These are phyloP conservation scores for Ogataea naganishii DNA, from an alignment of 805 yeast genomes.

Conservation along the genomic window DNA sequence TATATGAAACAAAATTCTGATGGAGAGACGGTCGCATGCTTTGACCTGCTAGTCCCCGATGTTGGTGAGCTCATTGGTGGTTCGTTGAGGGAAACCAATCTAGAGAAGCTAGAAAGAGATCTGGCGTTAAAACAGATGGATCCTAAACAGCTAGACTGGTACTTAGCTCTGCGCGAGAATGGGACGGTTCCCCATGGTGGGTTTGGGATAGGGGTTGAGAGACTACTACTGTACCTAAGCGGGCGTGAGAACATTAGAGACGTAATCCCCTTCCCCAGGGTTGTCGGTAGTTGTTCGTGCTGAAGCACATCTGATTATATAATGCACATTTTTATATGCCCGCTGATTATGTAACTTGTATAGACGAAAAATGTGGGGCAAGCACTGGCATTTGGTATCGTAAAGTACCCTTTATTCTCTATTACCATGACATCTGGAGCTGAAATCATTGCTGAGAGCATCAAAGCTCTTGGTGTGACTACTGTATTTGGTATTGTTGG, in stretches of 20 bases:
- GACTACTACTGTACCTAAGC: slow-evolving; percentile 65
- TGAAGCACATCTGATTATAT: slow-evolving; percentile 11
- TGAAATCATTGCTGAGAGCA: slow-evolving; percentile 35
- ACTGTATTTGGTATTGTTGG: slow-evolving; percentile 67
- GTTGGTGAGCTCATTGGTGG: slow-evolving; percentile 96
- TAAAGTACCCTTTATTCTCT: too few relatives aligned
- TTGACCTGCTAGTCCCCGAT: slow-evolving; percentile 81
- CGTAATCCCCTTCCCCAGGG: slow-evolving; percentile 79
- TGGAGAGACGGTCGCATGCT: slow-evolving; percentile 71
- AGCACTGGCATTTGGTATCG: too few relatives aligned
- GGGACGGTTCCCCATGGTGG: slow-evolving; percentile 96
- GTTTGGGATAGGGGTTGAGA: slow-evolving; percentile 90
- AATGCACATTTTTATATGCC: slow-evolving; percentile 3
- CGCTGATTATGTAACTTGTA: neutral
- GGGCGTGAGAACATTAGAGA: slow-evolving; percentile 79
- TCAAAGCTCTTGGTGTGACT: slow-evolving; percentile 41
- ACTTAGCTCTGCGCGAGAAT: slow-evolving; percentile 57
- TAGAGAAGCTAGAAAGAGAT: slow-evolving; percentile 35
- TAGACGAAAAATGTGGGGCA: too few relatives aligned
- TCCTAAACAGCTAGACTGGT: slow-evolving; percentile 64
- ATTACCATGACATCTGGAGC: too few relatives aligned
- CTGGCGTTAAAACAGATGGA: slow-evolving; percentile 52
- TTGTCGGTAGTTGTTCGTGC: slow-evolving; percentile 45
- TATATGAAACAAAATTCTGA: slow-evolving; percentile 65
- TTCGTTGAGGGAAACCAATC: slow-evolving; percentile 74